phyloP scores from a whole-genome alignment of 305 asterid species.

The Fraxinus angustifolia region DNA sequence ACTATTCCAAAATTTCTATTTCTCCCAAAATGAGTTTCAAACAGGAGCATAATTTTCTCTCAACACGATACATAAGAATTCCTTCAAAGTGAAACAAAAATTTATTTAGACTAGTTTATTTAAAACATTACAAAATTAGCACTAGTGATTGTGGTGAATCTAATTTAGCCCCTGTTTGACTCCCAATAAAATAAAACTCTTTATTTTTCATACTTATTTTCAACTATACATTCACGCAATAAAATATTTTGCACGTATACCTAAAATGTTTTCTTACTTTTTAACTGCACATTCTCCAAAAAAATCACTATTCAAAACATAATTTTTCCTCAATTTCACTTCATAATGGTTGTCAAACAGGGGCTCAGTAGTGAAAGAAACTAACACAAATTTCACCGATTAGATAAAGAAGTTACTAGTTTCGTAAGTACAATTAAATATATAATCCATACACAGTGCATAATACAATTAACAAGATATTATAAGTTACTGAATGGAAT shows the following conservation, averaged over 20 bases:
- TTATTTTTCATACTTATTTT: too few species aligned
- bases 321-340: too few species aligned
- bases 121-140: background rate
- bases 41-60: background rate
- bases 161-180: background rate
- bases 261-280: too few species aligned
- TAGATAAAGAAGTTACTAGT: background rate
- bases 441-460: background rate
- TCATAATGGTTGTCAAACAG: too few species aligned
- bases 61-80: background rate
- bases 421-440: background rate
- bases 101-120: background rate
- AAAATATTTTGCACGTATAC: too few species aligned
- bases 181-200: too few species aligned
- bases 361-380: background rate
- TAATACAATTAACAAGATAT: background rate
- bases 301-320: too few species aligned
- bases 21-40: too few species aligned
- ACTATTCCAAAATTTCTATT: too few species aligned
- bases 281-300: too few species aligned
- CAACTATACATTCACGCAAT: too few species aligned
- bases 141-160: background rate
- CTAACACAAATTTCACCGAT: background rate
- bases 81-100: background rate
- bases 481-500: constrained; percentile 28